phyloP scores from a whole-genome alignment of 176 grass and related monocot genomes.

The Thalia dealbata region DNA sequence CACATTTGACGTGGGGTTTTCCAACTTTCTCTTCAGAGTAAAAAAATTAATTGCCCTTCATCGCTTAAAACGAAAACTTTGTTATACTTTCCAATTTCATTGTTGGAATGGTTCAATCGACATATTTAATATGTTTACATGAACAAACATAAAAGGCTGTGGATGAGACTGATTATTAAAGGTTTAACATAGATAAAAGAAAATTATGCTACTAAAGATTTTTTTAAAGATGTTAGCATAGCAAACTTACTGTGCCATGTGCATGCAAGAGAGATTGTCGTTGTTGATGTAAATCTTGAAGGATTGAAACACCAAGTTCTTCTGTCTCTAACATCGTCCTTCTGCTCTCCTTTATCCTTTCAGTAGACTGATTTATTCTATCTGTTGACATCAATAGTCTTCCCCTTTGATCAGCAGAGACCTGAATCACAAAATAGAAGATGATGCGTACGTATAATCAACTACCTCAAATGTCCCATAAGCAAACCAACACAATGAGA shows the following conservation, averaged over 20 bases:
- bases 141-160: not conserved
- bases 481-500: not conserved
- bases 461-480: not conserved
- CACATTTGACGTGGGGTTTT: not conserved
- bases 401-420: conserved; percentile 69
- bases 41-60: not conserved
- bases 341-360: conserved; percentile 62
- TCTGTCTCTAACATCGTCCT: conserved; percentile 84
- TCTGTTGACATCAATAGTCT: conserved; percentile 62
- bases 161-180: not conserved
- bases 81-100: not conserved
- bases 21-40: too few relatives aligned
- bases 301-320: conserved; percentile 89
- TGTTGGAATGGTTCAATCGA: not conserved
- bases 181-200: not conserved
- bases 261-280: conserved; percentile 75
- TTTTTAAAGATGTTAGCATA: not conserved
- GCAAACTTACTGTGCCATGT: conserved; percentile 49
- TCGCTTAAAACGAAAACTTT: not conserved
- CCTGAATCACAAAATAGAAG: conserved; percentile 28
- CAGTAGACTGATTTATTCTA: conserved; percentile 53
- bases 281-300: conserved; percentile 83
- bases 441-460: not conserved
- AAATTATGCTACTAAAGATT: not conserved
- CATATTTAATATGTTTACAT: not conserved